Conservation (phyloP, 371 early-diverging fungal species). For the Chytridium lagenaria region DNA sequence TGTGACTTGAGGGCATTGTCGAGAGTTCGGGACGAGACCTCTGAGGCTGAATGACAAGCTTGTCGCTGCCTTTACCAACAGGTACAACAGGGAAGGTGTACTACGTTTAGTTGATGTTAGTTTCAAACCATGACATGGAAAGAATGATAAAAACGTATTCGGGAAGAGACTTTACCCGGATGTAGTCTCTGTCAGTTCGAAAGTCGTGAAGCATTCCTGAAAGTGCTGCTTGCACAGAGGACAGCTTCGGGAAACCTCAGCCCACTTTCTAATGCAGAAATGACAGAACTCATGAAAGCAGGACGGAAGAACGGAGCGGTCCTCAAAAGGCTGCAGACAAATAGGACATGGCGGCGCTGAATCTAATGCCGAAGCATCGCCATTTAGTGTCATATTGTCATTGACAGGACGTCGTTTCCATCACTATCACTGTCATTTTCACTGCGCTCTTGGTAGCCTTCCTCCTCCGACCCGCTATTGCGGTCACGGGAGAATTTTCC, state of each 20-base stretch:
- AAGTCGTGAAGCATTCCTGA: constrained; percentile 21
- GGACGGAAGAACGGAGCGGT: constrained; percentile 60
- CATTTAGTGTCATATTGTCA: too few relatives aligned
- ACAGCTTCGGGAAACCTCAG: constrained; percentile 58
- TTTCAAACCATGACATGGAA: too few relatives aligned
- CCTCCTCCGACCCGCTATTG: constrained; percentile 11
- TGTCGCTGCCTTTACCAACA: not conserved
- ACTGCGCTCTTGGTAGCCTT: not conserved
- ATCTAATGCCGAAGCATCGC: too few relatives aligned
- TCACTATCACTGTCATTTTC: not conserved
- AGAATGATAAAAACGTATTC: too few relatives aligned
- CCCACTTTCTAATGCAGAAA: constrained; percentile 66
- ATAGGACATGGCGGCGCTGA: constrained; percentile 65
- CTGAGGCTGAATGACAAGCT: not conserved
- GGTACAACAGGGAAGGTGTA: constrained; percentile 9
- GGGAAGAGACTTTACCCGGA: too few relatives aligned
- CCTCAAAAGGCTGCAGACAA: constrained; percentile 58
- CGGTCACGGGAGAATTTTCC: not conserved
- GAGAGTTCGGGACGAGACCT: constrained; percentile 2
- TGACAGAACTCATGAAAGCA: constrained; percentile 73
- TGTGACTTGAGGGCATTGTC: not conserved
- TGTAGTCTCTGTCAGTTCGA: constrained; percentile 7
- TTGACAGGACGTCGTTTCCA: too few relatives aligned
- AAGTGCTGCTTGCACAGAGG: constrained; percentile 61
- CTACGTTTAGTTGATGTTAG: constrained; percentile 10